A percentile compares a stretch with the other conserved stretches of the same genome.
phyloP scores from a whole-genome alignment of 768 basidiomycete genomes.

The Cystoderma amianthinum region DNA sequence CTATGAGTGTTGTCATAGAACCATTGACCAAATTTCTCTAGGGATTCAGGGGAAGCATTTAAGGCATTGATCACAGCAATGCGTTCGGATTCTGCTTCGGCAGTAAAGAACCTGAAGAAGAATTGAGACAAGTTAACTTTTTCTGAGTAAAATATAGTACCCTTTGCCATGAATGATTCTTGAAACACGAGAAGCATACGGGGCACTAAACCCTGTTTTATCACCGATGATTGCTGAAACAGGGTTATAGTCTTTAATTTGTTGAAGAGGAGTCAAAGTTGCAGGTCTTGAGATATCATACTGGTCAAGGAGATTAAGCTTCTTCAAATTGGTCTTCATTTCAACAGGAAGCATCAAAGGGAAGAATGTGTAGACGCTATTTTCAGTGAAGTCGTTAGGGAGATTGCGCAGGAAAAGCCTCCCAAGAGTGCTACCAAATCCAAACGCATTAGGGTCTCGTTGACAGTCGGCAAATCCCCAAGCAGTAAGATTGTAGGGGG shows the following conservation, averaged over 20 bases:
- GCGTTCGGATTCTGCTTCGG: conserved; percentile 43
- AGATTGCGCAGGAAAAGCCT: conserved; percentile 69
- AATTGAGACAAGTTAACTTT: background rate
- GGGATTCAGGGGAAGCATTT: conserved; percentile 34
- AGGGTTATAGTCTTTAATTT: conserved; percentile 39
- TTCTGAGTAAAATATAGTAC: conserved; percentile 25
- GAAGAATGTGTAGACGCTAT: conserved; percentile 81
- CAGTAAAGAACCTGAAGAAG: conserved; percentile 56
- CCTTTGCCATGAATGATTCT: conserved; percentile 54
- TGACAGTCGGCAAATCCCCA: conserved; percentile 87
- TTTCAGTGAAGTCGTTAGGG: conserved; percentile 59
- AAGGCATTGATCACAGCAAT: conserved; percentile 41
- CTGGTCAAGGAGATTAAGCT: conserved; percentile 43
- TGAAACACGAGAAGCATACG: conserved; percentile 42
- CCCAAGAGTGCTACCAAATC: conserved; percentile 72
- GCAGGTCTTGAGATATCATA: conserved; percentile 54
- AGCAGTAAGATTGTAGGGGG: conserved; percentile 71
- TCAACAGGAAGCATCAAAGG: conserved; percentile 75
- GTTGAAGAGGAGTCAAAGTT: conserved; percentile 12
- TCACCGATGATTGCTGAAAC: conserved; percentile 48
- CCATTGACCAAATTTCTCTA: conserved; percentile 46
- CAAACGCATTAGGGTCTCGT: conserved; percentile 61
- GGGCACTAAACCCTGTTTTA: conserved; percentile 32
- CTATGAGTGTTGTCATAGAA: conserved; percentile 62
- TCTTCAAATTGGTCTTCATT: conserved; percentile 54